Evolutionary conservation across 345 rosid genomes (phyloP).

Genomic region (Psidium guajava): DNA sequence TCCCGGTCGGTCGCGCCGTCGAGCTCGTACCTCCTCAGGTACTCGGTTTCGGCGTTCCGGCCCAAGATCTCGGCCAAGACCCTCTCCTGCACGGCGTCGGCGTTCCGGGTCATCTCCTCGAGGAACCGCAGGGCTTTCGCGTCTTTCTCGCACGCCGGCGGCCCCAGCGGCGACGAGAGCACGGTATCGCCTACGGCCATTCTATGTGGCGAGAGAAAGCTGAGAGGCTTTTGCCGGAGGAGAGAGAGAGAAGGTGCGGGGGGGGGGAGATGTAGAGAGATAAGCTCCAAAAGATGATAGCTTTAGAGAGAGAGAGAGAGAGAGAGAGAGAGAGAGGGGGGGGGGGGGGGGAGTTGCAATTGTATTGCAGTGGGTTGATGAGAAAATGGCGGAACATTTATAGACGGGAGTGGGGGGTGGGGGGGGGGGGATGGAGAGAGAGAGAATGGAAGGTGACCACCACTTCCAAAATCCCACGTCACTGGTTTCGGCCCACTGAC

Average conservation of each 20-base stretch:
- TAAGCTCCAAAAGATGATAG: neutral
- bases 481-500: neutral
- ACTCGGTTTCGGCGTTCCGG: constrained; percentile 60
- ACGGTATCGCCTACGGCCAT: constrained; percentile 61
- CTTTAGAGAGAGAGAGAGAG: too few species aligned
- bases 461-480: neutral
- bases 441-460: neutral
- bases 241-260: too few species aligned
- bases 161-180: constrained; percentile 55
- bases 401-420: too few species aligned
- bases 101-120: constrained; percentile 66
- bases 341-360: neutral
- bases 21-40: constrained; percentile 45
- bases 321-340: too few species aligned
- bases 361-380: neutral
- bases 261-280: neutral
- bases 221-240: neutral
- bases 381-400: neutral
- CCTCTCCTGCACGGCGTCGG: constrained; percentile 50
- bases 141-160: constrained; percentile 68
- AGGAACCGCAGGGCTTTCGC: constrained; percentile 68
- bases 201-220: neutral
- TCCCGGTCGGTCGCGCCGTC: constrained; percentile 55
- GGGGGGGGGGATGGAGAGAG: neutral
- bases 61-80: constrained; percentile 54